phyloP scores from a whole-genome alignment of 208 protist genomes.

The Crithidia mellificae region DNA sequence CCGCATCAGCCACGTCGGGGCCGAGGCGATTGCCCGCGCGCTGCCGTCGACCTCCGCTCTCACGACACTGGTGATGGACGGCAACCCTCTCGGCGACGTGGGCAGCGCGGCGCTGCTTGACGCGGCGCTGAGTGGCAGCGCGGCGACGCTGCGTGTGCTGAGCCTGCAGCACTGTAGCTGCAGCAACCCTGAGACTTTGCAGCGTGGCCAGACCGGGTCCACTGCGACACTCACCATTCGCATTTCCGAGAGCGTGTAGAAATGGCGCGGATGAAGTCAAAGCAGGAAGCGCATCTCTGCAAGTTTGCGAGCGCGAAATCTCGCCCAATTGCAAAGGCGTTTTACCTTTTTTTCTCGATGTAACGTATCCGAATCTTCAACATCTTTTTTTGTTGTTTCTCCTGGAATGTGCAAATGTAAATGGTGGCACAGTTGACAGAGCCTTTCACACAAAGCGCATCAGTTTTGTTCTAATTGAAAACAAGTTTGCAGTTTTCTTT shows the following conservation, averaged over 20 bases:
- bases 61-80: conserved; percentile 72
- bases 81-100: conserved; percentile 77
- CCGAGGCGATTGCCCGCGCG: conserved; percentile 74
- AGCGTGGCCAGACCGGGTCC: conserved; percentile 32
- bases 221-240: conserved; percentile 39
- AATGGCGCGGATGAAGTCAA: too few relatives aligned
- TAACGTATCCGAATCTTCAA: too few relatives aligned
- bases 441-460: too few relatives aligned
- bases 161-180: conserved; percentile 80
- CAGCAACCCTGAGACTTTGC: conserved; percentile 32
- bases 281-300: background rate
- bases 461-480: too few relatives aligned
- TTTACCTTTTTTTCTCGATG: too few relatives aligned
- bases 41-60: conserved; percentile 77
- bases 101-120: conserved; percentile 73
- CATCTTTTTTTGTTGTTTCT: too few relatives aligned
- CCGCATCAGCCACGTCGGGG: conserved; percentile 71
- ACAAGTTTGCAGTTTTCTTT: too few relatives aligned
- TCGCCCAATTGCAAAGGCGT: background rate
- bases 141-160: conserved; percentile 52
- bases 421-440: too few relatives aligned
- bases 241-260: conserved; percentile 58
- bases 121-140: conserved; percentile 43
- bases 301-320: background rate
- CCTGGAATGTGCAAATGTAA: too few relatives aligned